Percentiles rank a stretch among this genome's conserved stretches.
Conservation (phyloP, 352 stramenopile species). For the Hyphochytrium catenoides region DNA sequence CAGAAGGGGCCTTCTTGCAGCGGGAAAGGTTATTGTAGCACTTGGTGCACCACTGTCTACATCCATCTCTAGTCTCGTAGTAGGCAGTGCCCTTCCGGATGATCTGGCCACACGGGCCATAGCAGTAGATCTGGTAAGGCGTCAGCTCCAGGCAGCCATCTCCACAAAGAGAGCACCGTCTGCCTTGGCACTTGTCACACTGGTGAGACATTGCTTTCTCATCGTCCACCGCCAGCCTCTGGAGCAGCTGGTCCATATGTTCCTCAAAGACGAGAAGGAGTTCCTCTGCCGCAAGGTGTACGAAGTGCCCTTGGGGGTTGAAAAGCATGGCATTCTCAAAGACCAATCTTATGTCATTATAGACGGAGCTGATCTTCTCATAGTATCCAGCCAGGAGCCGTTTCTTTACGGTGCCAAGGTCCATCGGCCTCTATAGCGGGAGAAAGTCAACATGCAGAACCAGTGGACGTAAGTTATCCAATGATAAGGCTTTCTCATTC, state of each 20-base stretch:
- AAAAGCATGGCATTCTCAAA: conserved; percentile 72
- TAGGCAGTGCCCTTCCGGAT: conserved; percentile 49
- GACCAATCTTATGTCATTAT: conserved; percentile 44
- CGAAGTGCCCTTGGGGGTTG: conserved; percentile 41
- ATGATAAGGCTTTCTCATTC: too few species aligned
- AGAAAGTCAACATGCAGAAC: not conserved
- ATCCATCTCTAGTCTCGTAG: conserved; percentile 38
- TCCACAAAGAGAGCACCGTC: conserved; percentile 37
- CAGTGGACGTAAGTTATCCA: too few species aligned
- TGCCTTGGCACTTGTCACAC: conserved; percentile 30
- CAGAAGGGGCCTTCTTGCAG: too few species aligned
- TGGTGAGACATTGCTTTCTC: conserved; percentile 17
- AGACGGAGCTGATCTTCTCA: conserved; percentile 49
- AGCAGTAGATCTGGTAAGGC: conserved; percentile 36
- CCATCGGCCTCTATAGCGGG: conserved; percentile 38
- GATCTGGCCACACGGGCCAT: conserved; percentile 29
- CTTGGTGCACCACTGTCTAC: conserved; percentile 46
- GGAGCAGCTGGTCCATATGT: conserved; percentile 17
- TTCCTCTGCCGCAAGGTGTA: conserved; percentile 34
- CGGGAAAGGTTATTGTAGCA: conserved; percentile 24
- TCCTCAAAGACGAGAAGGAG: conserved; percentile 38
- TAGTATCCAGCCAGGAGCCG: conserved; percentile 55
- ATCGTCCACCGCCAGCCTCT: conserved; percentile 18
- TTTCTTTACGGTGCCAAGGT: conserved; percentile 61
- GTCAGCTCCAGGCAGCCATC: conserved; percentile 33